These are phyloP conservation scores for Trichoderma sp. DNA, from an alignment of 2,329 filamentous ascomycete genomes.

Conservation along the genomic window DNA sequence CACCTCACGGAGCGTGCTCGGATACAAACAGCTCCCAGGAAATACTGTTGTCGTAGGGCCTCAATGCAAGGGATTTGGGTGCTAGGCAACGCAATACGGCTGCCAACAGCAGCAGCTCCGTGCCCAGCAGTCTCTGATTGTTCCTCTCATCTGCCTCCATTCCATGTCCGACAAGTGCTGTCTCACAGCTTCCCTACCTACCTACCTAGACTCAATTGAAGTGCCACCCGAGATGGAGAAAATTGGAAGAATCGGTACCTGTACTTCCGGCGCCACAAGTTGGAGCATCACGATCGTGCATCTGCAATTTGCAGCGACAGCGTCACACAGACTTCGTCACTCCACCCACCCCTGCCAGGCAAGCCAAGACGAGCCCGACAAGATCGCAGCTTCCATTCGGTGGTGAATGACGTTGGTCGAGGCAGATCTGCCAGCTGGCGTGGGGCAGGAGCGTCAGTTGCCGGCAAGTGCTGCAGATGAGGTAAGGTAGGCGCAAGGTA, in stretches of 20 bases:
- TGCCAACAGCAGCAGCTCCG: slow-evolving; percentile 1
- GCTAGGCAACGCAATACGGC: background rate
- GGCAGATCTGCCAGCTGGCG: slow-evolving; percentile 22
- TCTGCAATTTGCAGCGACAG: slow-evolving; percentile 1
- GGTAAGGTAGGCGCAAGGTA: background rate
- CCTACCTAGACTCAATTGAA: background rate
- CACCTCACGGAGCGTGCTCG: background rate
- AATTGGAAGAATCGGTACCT: background rate
- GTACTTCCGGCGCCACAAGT: background rate
- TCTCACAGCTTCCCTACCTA: slow-evolving; percentile 5
- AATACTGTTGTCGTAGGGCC: no score
- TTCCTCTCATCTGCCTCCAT: slow-evolving; percentile 1
- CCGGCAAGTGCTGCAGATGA: background rate
- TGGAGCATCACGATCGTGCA: slow-evolving; percentile 3
- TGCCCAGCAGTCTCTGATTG: background rate
- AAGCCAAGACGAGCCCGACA: background rate
- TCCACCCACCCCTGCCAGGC: slow-evolving; percentile 1
- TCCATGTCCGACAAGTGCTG: background rate
- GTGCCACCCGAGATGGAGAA: background rate
- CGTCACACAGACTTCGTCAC: slow-evolving; percentile 7
- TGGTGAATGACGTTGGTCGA: slow-evolving; percentile 14
- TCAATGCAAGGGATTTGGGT: slow-evolving; percentile 2
- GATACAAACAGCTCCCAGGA: background rate
- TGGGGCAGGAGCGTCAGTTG: slow-evolving; percentile 8
- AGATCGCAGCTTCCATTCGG: slow-evolving; percentile 8